phyloP scores from a whole-genome alignment of 129 eudicot genomes.

The Flaveria bidentis region DNA sequence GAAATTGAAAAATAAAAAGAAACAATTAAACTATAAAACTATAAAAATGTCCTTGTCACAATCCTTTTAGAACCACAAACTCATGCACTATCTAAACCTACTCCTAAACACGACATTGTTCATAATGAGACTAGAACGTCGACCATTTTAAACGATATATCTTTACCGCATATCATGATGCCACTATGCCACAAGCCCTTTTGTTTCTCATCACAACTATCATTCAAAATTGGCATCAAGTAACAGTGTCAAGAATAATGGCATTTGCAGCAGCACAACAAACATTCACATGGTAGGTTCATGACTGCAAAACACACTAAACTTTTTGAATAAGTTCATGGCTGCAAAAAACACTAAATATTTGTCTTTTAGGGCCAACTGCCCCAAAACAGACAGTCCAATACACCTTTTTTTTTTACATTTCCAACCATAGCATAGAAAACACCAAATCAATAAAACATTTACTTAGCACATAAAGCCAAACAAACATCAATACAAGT shows the following conservation, averaged over 20 bases:
- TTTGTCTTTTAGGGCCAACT: slow-evolving; percentile 33
- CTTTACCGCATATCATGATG: no score
- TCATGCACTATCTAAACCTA: no score
- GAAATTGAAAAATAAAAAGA: no score
- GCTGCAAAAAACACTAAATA: slow-evolving; percentile 23
- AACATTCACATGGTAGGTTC: slow-evolving; percentile 30
- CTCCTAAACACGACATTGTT: no score
- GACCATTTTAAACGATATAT: no score
- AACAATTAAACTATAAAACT: no score
- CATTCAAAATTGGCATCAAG: neutral
- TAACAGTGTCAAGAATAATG: neutral
- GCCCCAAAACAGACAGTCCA: slow-evolving; percentile 29
- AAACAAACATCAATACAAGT: slow-evolving; percentile 29
- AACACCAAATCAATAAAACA: slow-evolving; percentile 35
- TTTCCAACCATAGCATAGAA: slow-evolving; percentile 28
- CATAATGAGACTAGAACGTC: no score
- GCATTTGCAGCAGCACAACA: slow-evolving; percentile 20
- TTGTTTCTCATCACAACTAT: neutral
- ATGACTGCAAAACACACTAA: slow-evolving; percentile 16
- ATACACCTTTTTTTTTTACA: slow-evolving; percentile 22
- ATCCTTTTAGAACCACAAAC: no score
- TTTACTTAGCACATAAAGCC: slow-evolving; percentile 27
- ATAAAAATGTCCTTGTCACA: no score
- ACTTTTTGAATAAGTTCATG: slow-evolving; percentile 4
- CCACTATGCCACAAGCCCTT: no score